Base-by-base conservation (phyloP, 805 yeast species). In the Ogataea chonburiensis region DNA sequence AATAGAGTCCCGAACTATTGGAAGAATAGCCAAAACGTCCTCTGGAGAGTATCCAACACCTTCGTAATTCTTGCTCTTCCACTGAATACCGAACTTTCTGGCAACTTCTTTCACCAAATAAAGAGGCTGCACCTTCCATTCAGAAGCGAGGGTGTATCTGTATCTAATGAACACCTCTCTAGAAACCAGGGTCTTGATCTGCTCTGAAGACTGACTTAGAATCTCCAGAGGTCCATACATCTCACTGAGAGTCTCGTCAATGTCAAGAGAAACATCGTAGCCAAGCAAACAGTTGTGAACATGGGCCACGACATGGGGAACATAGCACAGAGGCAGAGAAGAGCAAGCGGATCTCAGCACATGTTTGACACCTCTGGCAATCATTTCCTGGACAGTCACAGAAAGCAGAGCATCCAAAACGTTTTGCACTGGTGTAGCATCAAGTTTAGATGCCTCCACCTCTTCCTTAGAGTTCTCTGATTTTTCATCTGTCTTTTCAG, bases 61-160 rank as follows among this genome's bases (percentile, higher is more conserved):
- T 9, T 58, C 63, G 53, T 75, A 79, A 8, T 63, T 55, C 43
- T 63, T 71, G 8, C 73, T 67, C 42, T 68, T 63, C 85, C 95
- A 81, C 67, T 93, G 98, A 35, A 91, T 76, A 63, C 98, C 98
- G 49, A 80, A 76, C 61, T 85, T 83, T 36, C 67, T 52, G 8
- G 96, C 79, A 45, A 88, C 69, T 47, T 81, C 84, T 63, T 89
- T 79, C 51, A 86, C 67, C 22, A 60, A 46, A 34, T 73, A 77
- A 14, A 66, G 43, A 3, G 67, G 60, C 18, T 56, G 58, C 23
- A 73, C 42, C 9, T 47, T 40, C 83, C 86, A 81, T 32, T 67
- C 60, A 0, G 52, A 57, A 1, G 79, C 67, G 27, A 87, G 65
- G 0, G 57, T 49, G 55, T 68, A 75, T 64, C 94, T 77, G 70